A percentile compares a stretch with the other conserved stretches of the same genome.
Conservation (phyloP, 495 filamentous ascomycete species). For the Gamarada debralockiae region DNA sequence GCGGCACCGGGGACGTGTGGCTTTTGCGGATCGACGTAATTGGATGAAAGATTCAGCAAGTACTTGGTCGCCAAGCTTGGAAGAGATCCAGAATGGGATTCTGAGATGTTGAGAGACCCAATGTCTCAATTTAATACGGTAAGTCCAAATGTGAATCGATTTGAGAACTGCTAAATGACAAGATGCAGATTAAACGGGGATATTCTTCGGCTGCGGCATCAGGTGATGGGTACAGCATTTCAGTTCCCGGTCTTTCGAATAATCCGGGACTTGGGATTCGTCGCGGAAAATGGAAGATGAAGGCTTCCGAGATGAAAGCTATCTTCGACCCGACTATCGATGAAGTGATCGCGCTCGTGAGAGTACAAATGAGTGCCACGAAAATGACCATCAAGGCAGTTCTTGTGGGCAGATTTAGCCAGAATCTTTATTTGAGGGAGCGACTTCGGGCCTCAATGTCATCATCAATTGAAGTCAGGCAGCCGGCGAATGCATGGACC, state of each 20-base stretch:
- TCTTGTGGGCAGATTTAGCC: slow-evolving; percentile 40
- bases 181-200: slow-evolving; percentile 16
- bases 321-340: slow-evolving; percentile 36
- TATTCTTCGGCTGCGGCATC: neutral
- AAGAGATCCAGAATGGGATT: slow-evolving; percentile 30
- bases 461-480: slow-evolving; percentile 20
- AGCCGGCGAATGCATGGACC: slow-evolving; percentile 35
- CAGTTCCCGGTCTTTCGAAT: slow-evolving; percentile 28
- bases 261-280: slow-evolving; percentile 29
- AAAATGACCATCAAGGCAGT: slow-evolving; percentile 29
- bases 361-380: slow-evolving; percentile 29
- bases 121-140: slow-evolving; percentile 35
- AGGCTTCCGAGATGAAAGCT: slow-evolving; percentile 25
- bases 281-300: slow-evolving; percentile 27
- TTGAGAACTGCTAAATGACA: slow-evolving; percentile 6
- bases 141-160: slow-evolving; percentile 5
- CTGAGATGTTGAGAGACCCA: slow-evolving; percentile 31
- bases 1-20: slow-evolving; percentile 46
- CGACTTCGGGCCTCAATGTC: slow-evolving; percentile 20
- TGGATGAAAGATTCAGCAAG: slow-evolving; percentile 46
- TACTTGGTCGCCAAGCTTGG: slow-evolving; percentile 37
- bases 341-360: slow-evolving; percentile 30
- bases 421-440: slow-evolving; percentile 34
- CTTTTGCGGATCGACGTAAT: slow-evolving; percentile 52
- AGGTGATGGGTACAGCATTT: slow-evolving; percentile 31